Evolutionary conservation across 2,329 filamentous ascomycete genomes (phyloP), one percentile per base, ranked within the genome.

Genomic region (Alternaria dauci): DNA sequence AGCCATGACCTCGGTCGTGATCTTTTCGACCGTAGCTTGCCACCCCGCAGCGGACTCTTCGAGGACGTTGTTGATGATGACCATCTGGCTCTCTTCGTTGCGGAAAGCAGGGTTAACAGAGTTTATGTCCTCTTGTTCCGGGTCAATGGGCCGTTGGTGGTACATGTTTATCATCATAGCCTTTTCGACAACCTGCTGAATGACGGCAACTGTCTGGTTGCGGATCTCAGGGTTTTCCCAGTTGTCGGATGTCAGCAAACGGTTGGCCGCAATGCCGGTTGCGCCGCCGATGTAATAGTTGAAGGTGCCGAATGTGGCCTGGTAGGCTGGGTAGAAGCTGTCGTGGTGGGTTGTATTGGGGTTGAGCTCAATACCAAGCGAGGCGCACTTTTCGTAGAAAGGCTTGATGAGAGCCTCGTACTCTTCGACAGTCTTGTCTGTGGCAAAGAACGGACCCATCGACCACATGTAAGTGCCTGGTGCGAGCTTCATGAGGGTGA

Each of bases 241-340:
- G 47, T 76, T 74, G 11, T 70, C 61, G 1, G 68, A 65, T 5
- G 79, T 78, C 0, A 81, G 56, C 4, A 81, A 66, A 11, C 78
- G 76, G 36, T 74, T 78, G 0, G 67, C 69, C 16, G 75, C 73
- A 6, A 75, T 73, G 2, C 76, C 59, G 12, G 69, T 72, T 5
- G 68, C 65, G 7, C 63, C 66, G 8, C 79, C 79, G 25, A 78
- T 69, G 2, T 65, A 50, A 28, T 68, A 70, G 42, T 74, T 67
- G 5, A 71, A 61, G 1, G 55, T 46, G 8, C 55, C 71, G 9
- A 73, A 76, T 8, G 72, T 73, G 18, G 60, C 67, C 52, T 75
- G 74, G 50, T 75, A 78, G 1, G 72, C 74, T 14, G 69, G 67
- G 50, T 74, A 74, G 52, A 75, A 66, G 18, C 65, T 70, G 48